These are phyloP conservation scores for Isabelozyma gotoi DNA, from an alignment of 805 yeast species.

Conservation along the genomic window DNA sequence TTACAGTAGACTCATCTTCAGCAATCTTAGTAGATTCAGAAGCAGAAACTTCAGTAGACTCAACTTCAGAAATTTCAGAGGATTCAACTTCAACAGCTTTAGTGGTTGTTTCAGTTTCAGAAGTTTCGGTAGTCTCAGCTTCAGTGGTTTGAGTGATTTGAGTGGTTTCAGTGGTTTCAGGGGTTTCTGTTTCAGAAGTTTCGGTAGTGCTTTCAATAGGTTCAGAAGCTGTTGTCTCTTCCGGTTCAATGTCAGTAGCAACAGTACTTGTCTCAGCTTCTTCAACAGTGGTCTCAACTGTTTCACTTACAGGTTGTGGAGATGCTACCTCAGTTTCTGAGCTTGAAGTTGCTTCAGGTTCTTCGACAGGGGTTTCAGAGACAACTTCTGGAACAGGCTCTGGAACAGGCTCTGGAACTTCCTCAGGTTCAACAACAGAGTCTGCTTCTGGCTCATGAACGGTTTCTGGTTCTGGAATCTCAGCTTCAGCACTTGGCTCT, in stretches of 20 bases:
- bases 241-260: conserved; percentile 2
- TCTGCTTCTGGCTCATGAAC: neutral
- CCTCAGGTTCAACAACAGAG: no score
- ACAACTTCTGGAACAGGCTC: neutral
- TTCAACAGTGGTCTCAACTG: neutral
- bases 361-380: neutral
- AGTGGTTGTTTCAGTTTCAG: conserved; percentile 1
- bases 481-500: neutral
- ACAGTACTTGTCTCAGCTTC: neutral
- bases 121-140: conserved; percentile 1
- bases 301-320: no score
- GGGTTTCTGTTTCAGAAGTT: neutral
- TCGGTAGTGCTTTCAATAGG: neutral
- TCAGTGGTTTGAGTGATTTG: no score
- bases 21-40: neutral
- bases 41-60: neutral
- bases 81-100: neutral
- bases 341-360: neutral
- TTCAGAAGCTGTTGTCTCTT: neutral
- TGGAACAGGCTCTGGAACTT: neutral
- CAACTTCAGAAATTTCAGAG: neutral
- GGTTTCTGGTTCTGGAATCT: neutral
- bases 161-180: neutral
- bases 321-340: neutral
- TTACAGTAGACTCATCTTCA: neutral